Conservation (phyloP, 306 rosid species). For the Cyclanthera cordifolia region DNA sequence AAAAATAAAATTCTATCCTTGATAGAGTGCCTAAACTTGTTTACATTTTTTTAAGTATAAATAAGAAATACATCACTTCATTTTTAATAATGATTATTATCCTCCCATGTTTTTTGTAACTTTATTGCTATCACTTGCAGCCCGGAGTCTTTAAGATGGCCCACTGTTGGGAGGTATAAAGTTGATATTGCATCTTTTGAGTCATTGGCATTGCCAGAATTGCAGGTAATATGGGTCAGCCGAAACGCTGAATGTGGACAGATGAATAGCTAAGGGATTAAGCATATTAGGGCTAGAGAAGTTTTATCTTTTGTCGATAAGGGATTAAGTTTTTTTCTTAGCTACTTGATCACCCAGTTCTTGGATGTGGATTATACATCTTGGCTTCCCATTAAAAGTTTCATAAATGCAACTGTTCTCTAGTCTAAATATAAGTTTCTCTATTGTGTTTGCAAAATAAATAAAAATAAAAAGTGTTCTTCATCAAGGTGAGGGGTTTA, state of each 20-base stretch:
- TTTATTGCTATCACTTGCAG: constrained; percentile 32
- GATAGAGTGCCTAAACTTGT: not conserved
- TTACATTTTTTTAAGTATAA: not conserved
- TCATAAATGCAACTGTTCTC: not conserved
- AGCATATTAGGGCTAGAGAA: not conserved
- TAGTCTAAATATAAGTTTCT: not conserved
- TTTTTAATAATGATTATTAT: not conserved
- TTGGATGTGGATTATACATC: not conserved
- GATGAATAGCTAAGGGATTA: not conserved
- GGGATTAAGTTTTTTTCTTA: not conserved
- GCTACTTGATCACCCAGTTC: not conserved
- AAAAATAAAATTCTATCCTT: too few species aligned
- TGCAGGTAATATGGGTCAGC: constrained; percentile 36
- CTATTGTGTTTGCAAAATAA: not conserved
- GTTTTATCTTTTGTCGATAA: not conserved
- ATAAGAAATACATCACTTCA: not conserved
- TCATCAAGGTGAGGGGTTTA: not conserved
- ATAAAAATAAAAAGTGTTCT: too few species aligned
- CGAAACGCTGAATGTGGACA: not conserved
- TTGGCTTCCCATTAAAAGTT: not conserved
- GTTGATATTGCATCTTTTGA: constrained; percentile 69
- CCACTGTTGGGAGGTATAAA: constrained; percentile 66
- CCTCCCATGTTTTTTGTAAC: not conserved
- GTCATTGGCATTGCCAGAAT: constrained; percentile 62
- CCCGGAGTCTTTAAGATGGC: constrained; percentile 57